A percentile compares a stretch with the other conserved stretches of the same genome.
These are phyloP conservation scores for Ogataea philodendri DNA, from an alignment of 805 yeast species.

Conservation along the genomic window DNA sequence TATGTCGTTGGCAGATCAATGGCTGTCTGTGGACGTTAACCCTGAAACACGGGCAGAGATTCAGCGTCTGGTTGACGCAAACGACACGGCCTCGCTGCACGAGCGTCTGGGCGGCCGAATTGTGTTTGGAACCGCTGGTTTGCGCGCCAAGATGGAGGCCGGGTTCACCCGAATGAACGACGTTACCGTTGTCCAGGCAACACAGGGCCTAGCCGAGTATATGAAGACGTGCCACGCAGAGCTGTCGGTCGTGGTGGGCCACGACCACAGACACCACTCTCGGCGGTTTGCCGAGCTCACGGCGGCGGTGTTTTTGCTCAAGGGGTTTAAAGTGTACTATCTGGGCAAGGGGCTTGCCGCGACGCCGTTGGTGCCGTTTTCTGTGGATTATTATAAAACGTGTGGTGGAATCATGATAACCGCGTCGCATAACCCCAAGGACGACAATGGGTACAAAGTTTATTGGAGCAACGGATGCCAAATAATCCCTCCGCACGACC, in stretches of 20 bases:
- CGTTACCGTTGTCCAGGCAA: slow-evolving; percentile 84
- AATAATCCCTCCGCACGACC: slow-evolving; percentile 89
- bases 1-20: slow-evolving; percentile 32
- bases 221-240: slow-evolving; percentile 34
- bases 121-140: slow-evolving; percentile 91
- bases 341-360: slow-evolving; percentile 57
- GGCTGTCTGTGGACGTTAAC: slow-evolving; percentile 40
- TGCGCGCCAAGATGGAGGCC: slow-evolving; percentile 84
- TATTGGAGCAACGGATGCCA: slow-evolving; percentile 94
- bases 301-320: slow-evolving; percentile 65
- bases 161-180: slow-evolving; percentile 89
- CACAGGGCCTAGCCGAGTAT: slow-evolving; percentile 73
- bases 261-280: slow-evolving; percentile 88
- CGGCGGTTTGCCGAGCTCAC: slow-evolving; percentile 74
- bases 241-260: slow-evolving; percentile 69
- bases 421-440: slow-evolving; percentile 82
- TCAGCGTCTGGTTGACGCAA: slow-evolving; percentile 36
- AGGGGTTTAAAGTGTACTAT: slow-evolving; percentile 69
- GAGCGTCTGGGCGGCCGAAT: slow-evolving; percentile 57
- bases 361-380: slow-evolving; percentile 92
- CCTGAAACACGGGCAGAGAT: slow-evolving; percentile 55
- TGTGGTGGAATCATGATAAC: slow-evolving; percentile 90
- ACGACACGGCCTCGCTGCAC: slow-evolving; percentile 46
- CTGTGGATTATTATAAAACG: slow-evolving; percentile 60
- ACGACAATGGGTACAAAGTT: slow-evolving; percentile 92